Conservation (phyloP, 148 eudicot species). For the Rhododendron mucronatum region DNA sequence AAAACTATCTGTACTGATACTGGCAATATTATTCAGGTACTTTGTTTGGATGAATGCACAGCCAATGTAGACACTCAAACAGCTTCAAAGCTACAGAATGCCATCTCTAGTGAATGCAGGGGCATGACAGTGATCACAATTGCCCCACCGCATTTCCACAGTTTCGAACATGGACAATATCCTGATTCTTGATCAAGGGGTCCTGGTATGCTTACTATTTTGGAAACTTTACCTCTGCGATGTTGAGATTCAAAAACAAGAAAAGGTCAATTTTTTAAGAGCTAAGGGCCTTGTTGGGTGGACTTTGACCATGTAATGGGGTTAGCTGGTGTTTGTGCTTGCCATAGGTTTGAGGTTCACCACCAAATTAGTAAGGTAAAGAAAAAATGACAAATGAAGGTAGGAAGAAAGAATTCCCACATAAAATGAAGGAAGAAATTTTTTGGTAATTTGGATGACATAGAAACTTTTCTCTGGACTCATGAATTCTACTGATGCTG, state of each 20-base stretch:
- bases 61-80: conserved; percentile 89
- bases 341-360: neutral
- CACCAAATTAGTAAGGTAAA: neutral
- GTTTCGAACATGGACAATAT: conserved; percentile 78
- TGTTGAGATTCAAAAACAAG: neutral
- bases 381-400: neutral
- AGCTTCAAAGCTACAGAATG: conserved; percentile 66
- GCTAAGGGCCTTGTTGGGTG: neutral
- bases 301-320: neutral
- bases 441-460: neutral
- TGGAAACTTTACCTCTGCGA: neutral
- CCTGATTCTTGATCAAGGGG: conserved; percentile 83
- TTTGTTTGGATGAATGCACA: conserved; percentile 96
- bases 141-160: conserved; percentile 90
- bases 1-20: neutral
- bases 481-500: neutral
- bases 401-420: neutral
- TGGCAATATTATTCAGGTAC: conserved; percentile 38
- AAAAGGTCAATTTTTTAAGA: neutral
- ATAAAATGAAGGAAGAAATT: neutral
- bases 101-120: conserved; percentile 74
- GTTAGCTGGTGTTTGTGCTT: no score
- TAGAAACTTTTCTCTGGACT: neutral
- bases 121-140: conserved; percentile 83
- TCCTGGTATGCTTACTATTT: conserved; percentile 46